Evolutionary conservation across 2,329 filamentous ascomycete species (phyloP), one percentile per base, ranked within the genome.

Genomic region (Myrmaecium sp.): DNA sequence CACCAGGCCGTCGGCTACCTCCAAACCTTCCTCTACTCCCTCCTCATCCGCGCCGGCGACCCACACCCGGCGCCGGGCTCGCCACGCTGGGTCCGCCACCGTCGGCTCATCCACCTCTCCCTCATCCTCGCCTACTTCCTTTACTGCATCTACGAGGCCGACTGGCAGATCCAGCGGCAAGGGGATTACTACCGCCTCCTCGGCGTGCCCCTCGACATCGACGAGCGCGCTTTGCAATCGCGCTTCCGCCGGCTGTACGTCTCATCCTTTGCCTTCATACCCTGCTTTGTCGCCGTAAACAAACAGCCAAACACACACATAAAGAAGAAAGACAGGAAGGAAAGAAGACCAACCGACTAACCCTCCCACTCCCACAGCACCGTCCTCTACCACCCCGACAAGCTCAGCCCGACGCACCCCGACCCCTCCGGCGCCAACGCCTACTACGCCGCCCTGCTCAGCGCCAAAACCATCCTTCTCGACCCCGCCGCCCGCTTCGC

Each of bases 61-160:
- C 78, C 79, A 9, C 79, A 77, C 32, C 86, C 68, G 56, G 31
- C 56, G 38, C 69, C 77, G 18, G 69, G 79, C 49, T 62, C 66
- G n/a, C 63, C 71, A 2, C 72, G 72, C 37, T 80, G 69, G 49
- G 61, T 65, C 35, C 63, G 66, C 30, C 80, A 95, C 57, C 75
- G 82, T 33, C 77, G 78, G 31, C 69, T 72, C 40, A 86, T 94
- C 47, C 74, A 89, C 49, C 75, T 86, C 45, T 60, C 75, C 39
- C 80, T 95, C 42, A 75, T 95, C 26, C 61, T 75, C 25, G 57
- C 69, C 33, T 98, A 95, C 57, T 78, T 95, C 19, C 55, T 76
- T 36, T 94, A 93, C 62, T 93, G 83, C 24, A 71, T 95, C 42
- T 89, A 84, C 57, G 86, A 95, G 56, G 77, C 82, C 42, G 80